Base-by-base conservation (phyloP, 2,329 filamentous ascomycete genomes). In the Aureobasidium subglaciale region DNA sequence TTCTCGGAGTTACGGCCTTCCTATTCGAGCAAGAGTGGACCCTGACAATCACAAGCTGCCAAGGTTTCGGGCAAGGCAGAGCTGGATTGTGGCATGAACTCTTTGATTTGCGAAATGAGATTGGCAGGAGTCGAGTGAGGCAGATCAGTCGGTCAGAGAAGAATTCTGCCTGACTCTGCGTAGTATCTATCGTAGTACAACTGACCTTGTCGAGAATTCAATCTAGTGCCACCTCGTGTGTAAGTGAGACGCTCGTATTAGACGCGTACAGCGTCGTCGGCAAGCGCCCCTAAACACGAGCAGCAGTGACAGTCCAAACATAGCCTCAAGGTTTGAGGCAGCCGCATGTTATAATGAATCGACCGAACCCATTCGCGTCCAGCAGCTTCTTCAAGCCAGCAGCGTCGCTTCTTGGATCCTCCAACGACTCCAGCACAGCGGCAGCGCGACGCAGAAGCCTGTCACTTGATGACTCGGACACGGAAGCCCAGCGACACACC, bases 391-490 rank as follows among this genome's bases (percentile, higher is more conserved):
- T 73, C 61, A 65, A 68, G 56, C 70, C 71, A 5, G 68, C 71
- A 16, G 60, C 71, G 16, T 64, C 70, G 42, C 69, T 72, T 52
- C 70, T 75, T 53, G 35, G 54, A 6, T 45, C 25, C 5, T 30
- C 16, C 13, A 32, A 22, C 20, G 37, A 67, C 67, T 59, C 62
- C 66, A 53, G 61, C 61, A 52, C 16, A 32, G n/a, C n/a, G n/a
- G 27, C 38, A 30, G 22, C 45, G 29, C 46, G 58, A 13, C 32
- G 49, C 18, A 35, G 56, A 49, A 45, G 56, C 35, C 64, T 64
- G 62, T 70, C 70, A n/a, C 61, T 70, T 57, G 68, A 72, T 63
- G 67, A 69, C 48, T 66, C 64, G 25, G 70, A 71, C 59, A 58
- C 63, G 13, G 68, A 71, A 58, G 58, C 68, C 24, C 50, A 55